Base-by-base conservation (phyloP, 2,329 filamentous ascomycete genomes). In the Fusarium nisikadoi region DNA sequence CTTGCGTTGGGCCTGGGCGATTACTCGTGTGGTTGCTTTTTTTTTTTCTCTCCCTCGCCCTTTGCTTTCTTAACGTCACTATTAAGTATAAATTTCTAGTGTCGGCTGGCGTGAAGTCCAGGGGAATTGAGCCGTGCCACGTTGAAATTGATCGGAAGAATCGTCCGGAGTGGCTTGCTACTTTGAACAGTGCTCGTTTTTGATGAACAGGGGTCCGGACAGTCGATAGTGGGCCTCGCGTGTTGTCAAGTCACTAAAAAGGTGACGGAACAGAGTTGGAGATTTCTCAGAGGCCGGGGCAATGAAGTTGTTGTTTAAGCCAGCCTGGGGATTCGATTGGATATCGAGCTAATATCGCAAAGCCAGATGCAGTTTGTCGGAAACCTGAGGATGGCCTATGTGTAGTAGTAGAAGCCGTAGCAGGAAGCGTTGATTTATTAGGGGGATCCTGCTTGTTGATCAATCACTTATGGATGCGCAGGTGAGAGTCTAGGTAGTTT, bases 131-230 rank as follows among this genome's bases (percentile, higher is more conserved):
- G 64, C 64, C 64, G 64, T 72, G 68, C 71, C 64, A 73, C 71
- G 66, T 71, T 62, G 59, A 73, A 55, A 55, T 39, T 58, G 55
- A 41, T 71, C 63, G 53, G 61, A 59, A 53, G 52, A 58, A 71
- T 71, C 59, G 67, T 65, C 71, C 39, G 54, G 47, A 59, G 71
- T 74, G 71, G 71, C 71, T 71, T 74, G 62, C 41, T 73, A 33
- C 53, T 62, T 43, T 70, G 41, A 43, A 33, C 58, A 52, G 56
- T 46, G 49, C 50, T 73, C 25, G 62, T 36, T 46, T 47, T 46
- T 65, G 58, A 57, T 36, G 42, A 33, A 65, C 65, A 63, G 62
- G 70, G 66, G 62, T 55, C 45, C n/a, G n/a, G n/a, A n/a, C 57
- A 43, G 38, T 43, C 68, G 42, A 55, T 62, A 46, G 70, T 69